Base-by-base conservation (phyloP, 306 rosid species). In the Begonia masoniana region DNA sequence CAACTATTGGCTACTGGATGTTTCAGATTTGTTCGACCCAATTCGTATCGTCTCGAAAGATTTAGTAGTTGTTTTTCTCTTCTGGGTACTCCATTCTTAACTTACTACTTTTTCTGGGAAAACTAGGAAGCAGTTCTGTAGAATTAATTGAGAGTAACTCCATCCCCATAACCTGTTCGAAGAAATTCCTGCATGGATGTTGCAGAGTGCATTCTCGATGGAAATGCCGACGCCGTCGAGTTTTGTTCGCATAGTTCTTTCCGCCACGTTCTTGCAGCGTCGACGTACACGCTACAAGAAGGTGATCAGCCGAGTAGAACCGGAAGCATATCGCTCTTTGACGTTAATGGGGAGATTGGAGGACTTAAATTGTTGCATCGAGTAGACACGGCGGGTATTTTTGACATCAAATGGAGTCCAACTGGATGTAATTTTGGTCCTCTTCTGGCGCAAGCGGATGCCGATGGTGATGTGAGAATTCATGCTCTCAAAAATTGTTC, bases 191-290 rank as follows among this genome's bases (percentile, higher is more conserved):
- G 15, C n/a, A 91, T 85, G 97, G 94, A 85, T 19, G 65, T 85
- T 57, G 91, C 85, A 47, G 76, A 83, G 61, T 83, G 72, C 71
- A 60, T 68, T 68, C 77, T 91, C 42, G 78, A 85, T 31, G 94
- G 96, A 15, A 85, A 91, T 68, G 83, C 91, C n/a, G 94, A 91
- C 46, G 94, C 82, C 6, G 97, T 81, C 10, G 94, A 85, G 71
- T 91, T 91, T 60, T 91, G 96, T 54, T 83, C 94, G 4, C 82
- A 80, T 58, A 51, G 70, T 41, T 51, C 68, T n/a, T 61, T 64
- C 68, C 72, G 36, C 47, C 67, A 80, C 66, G 74, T 80, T 71
- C 66, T 89, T 60, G 97, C 94, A 0, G 87, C 82, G 48, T 82
- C 95, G 11, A 85, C 97, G 5, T 91, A 85, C 70, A 81, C 82